phyloP scores from a whole-genome alignment of 2,329 filamentous ascomycete species.

The Phialemoniopsis sp. region DNA sequence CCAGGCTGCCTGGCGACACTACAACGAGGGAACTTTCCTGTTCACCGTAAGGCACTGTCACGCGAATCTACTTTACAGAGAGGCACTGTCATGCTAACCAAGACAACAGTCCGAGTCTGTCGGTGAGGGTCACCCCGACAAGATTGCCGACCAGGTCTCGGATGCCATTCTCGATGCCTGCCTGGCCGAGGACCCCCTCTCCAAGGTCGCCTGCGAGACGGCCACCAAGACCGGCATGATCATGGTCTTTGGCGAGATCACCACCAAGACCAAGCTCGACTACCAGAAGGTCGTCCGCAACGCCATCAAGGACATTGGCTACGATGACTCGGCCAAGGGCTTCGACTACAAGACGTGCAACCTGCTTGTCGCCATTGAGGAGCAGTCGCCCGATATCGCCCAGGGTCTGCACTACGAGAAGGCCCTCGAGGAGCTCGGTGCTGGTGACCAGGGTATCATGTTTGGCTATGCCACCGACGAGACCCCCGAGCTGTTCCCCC shows the following conservation, averaged over 20 bases:
- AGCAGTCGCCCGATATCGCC: conserved; percentile 98
- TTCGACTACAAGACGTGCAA: conserved; percentile 99
- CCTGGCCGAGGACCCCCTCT: conserved; percentile 88
- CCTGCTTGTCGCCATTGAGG: conserved; percentile 96
- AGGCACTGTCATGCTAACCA: conserved; percentile 10
- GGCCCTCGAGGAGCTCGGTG: conserved; percentile 94
- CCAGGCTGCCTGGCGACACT: conserved; percentile 34
- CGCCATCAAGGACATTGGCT: conserved; percentile 97
- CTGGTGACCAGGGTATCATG: conserved; percentile 99
- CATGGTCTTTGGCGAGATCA: conserved; percentile 99
- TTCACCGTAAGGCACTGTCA: conserved; percentile 60
- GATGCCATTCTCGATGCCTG: conserved; percentile 99
- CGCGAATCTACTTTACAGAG: conserved; percentile 1
- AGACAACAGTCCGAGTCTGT: conserved; percentile 70
- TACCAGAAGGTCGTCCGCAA: conserved; percentile 97
- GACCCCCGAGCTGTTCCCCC: conserved; percentile 92
- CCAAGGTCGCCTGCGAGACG: conserved; percentile 98
- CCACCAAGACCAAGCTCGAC: conserved; percentile 91
- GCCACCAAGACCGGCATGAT: conserved; percentile 99
- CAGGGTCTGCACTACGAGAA: conserved; percentile 98
- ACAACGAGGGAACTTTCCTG: conserved; percentile 70
- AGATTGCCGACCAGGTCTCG: conserved; percentile 98
- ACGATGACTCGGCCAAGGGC: conserved; percentile 94
- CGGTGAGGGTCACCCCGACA: conserved; percentile 89
- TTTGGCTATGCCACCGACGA: conserved; percentile 99